Evolutionary conservation across 2,329 filamentous ascomycete genomes (phyloP).

Genomic region (Trichoderma sp.): DNA sequence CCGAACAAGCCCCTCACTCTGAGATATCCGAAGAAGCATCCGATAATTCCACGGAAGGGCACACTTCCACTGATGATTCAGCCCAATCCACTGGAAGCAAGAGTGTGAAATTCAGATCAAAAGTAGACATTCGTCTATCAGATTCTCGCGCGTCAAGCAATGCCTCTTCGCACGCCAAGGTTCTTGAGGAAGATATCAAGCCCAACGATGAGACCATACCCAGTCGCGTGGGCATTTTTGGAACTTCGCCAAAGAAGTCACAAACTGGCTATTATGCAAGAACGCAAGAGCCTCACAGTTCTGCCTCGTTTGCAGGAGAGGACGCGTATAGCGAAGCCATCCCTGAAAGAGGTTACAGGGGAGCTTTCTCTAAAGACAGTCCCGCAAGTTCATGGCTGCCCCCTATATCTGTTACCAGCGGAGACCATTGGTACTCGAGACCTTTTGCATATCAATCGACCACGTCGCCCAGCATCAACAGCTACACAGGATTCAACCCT

Average conservation of each 20-base stretch:
- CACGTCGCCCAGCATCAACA: neutral
- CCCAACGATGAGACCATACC: slow-evolving; percentile 21
- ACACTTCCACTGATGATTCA: slow-evolving; percentile 29
- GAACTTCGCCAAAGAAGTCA: slow-evolving; percentile 19
- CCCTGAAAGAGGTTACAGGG: slow-evolving; percentile 13
- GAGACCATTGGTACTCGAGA: neutral
- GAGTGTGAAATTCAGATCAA: slow-evolving; percentile 36
- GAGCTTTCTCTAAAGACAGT: slow-evolving; percentile 17
- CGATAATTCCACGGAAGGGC: neutral
- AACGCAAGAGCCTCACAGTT: neutral
- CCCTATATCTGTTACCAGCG: neutral
- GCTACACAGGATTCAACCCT: slow-evolving; percentile 11
- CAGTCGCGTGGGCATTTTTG: slow-evolving; percentile 14
- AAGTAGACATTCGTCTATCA: slow-evolving; percentile 32
- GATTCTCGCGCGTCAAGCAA: slow-evolving; percentile 29
- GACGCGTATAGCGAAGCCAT: neutral
- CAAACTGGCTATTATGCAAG: slow-evolving; percentile 5
- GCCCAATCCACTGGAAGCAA: slow-evolving; percentile 34
- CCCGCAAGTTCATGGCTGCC: slow-evolving; percentile 9
- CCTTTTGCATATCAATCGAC: neutral
- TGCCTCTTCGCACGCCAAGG: slow-evolving; percentile 3
- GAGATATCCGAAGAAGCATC: slow-evolving; percentile 8
- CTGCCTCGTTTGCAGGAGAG: neutral
- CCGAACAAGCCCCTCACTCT: neutral
- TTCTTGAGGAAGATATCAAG: slow-evolving; percentile 18